Evolutionary conservation across 805 yeast species (phyloP), one percentile per base, ranked within the genome.

Genomic region (Saturnispora galanensis): DNA sequence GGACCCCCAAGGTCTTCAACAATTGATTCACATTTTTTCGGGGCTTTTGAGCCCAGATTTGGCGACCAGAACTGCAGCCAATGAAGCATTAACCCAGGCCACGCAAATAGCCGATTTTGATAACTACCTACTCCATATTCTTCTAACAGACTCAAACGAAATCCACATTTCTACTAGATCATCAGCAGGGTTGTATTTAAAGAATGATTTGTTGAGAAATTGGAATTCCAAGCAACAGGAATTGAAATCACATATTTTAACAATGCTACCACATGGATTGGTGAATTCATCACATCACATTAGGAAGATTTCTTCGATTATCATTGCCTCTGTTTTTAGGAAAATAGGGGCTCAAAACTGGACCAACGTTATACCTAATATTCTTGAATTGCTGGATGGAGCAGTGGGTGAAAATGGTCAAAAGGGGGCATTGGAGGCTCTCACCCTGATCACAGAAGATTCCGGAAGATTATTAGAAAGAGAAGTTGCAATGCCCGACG

Each of bases 401-500:
- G 61, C 65, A 7, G 71, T 69, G 10, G 69, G 75, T 28, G 56
- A 67, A 0, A 56, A 53, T 38, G 66, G 76, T 4, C 79, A 76
- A 56, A 87, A 81, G 53, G 89, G 93, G 35, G 84, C 95, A 1
- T 75, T 86, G 62, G 72, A 83, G 51, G 89, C 97, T 0, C 67
- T 93, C 48, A 71, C 83, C 33, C 87, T 89, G 60, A 83, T 93
- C 41, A 86, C 96, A 68, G 98, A 93, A 60, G 98, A 93, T 63
- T 77, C 85, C 26, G 77, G 79, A 8, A 66, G 68, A 38, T 63
- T 73, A 32, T 71, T 93, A 47, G 88, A 85, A 57, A 62, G 70
- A 41, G 83, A 79, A 47, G 75, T 77, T 62, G 68, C 74, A 45
- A 83, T 84, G 4, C 73, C 75, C 46, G 66, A 79, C 45, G 41